Base-by-base conservation (phyloP, 139 green algal species). In the Gonium pectorale region DNA sequence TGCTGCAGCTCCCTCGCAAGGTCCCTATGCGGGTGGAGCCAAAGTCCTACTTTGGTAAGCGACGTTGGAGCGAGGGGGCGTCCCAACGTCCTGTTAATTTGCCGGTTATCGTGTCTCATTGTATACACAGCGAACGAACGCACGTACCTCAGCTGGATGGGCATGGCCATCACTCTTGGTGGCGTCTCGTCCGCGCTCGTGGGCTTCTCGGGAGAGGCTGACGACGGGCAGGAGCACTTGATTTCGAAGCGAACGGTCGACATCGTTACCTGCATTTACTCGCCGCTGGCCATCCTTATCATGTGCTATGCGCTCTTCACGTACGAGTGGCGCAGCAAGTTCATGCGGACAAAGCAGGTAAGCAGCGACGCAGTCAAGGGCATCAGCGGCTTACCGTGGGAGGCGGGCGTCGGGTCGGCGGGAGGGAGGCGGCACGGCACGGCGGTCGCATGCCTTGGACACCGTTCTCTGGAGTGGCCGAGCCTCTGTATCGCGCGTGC, bases 41-140 rank as follows among this genome's bases (percentile, higher is more conserved):
- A 22, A 98, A 98, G 78, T 96, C 92, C 8, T 98, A 94, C 69
- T 98, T 98, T 86, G 95, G 95, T 98, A 71, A 68, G 88, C 33
- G 5, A n/a, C n/a, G n/a, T n/a, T n/a, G n/a, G n/a, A n/a, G n/a
- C n/a, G n/a, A n/a, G n/a, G n/a, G n/a, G n/a, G n/a, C n/a, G n/a
- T n/a, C n/a, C n/a, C n/a, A n/a, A n/a, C n/a, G n/a, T n/a, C n/a
- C n/a, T n/a, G n/a, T n/a, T n/a, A n/a, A n/a, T n/a, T n/a, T n/a
- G n/a, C n/a, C n/a, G n/a, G n/a, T n/a, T n/a, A n/a, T n/a, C n/a
- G n/a, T n/a, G n/a, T 56, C 49, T 13, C 49, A 56, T 17, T 56
- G 17, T 17, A 56, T 56, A 56, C 19, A 33, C 90, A 98, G 95
- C 95, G 19, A 96, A 97, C 38, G 95, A 98, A 80, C 89, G 95